Conservation (phyloP, 1,139 yeast species). For the Geotrichum europaeum region DNA sequence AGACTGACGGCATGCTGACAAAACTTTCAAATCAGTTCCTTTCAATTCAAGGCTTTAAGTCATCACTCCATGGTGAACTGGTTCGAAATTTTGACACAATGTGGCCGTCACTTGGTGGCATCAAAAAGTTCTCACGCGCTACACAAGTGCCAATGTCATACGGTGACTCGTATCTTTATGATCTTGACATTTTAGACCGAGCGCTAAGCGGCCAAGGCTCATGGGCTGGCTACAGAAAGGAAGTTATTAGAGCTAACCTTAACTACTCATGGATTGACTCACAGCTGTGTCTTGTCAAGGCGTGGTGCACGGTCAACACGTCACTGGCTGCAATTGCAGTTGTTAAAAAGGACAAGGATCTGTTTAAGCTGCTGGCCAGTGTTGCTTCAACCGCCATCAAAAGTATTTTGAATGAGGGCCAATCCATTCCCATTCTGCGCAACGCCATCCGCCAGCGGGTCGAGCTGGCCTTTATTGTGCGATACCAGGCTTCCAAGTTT, state of each 20-base stretch:
- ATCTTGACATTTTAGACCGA: constrained; percentile 57
- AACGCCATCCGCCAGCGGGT: constrained; percentile 56
- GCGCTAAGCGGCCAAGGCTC: constrained; percentile 43
- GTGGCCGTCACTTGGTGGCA: constrained; percentile 42
- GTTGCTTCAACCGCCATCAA: constrained; percentile 48
- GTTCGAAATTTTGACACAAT: constrained; percentile 42
- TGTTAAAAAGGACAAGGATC: constrained; percentile 32
- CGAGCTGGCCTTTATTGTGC: constrained; percentile 63
- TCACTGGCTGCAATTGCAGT: constrained; percentile 48
- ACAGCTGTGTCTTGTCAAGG: constrained; percentile 62
- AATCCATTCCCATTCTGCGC: constrained; percentile 44
- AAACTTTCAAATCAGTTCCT: constrained; percentile 16
- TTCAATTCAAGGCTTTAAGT: constrained; percentile 40
- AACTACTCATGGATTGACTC: constrained; percentile 61
- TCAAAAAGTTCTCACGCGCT: constrained; percentile 44
- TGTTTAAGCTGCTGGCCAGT: constrained; percentile 33
- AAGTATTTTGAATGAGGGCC: constrained; percentile 49
- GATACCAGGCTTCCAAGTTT: constrained; percentile 41
- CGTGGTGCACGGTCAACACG: constrained; percentile 73
- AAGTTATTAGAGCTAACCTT: constrained; percentile 54
- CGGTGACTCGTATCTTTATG: constrained; percentile 49
- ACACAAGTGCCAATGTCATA: constrained; percentile 24
- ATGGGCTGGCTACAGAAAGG: constrained; percentile 52
- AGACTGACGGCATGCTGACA: constrained; percentile 39
- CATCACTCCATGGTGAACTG: constrained; percentile 44